Percentiles rank a stretch among this genome's conserved stretches.
Evolutionary conservation across 148 eudicot genomes (phyloP).

Genomic region (Gaultheria prostrata): DNA sequence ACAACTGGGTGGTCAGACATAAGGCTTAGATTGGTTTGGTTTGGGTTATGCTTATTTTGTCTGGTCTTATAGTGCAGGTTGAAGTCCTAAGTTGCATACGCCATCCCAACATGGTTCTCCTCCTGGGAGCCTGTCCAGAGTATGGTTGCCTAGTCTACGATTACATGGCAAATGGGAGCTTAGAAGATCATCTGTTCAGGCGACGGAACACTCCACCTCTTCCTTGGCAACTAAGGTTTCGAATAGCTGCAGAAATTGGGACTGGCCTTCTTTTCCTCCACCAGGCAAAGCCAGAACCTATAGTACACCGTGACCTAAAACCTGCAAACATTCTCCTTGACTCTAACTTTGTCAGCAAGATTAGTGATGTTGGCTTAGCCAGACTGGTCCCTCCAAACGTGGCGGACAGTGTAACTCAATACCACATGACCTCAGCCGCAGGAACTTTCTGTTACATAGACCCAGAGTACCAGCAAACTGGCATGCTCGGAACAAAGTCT

Average conservation of each 20-base stretch:
- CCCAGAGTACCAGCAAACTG: constrained; percentile 49
- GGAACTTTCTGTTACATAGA: constrained; percentile 50
- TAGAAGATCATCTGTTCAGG: constrained; percentile 38
- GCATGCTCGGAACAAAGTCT: constrained; percentile 41
- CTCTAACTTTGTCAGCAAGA: constrained; percentile 41
- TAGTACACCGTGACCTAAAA: constrained; percentile 44
- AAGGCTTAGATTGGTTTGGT: background rate
- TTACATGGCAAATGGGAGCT: constrained; percentile 46
- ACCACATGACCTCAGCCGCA: constrained; percentile 42
- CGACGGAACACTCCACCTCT: constrained; percentile 34
- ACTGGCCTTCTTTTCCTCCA: constrained; percentile 47
- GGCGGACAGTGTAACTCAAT: constrained; percentile 34
- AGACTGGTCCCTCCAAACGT: constrained; percentile 43
- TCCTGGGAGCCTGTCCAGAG: constrained; percentile 45
- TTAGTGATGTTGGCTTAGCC: constrained; percentile 45
- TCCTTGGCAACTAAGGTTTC: constrained; percentile 38
- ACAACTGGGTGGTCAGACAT: background rate
- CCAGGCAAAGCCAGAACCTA: constrained; percentile 42
- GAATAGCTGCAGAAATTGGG: constrained; percentile 38
- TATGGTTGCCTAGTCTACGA: constrained; percentile 47
- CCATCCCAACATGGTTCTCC: constrained; percentile 51
- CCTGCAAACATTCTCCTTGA: constrained; percentile 43
- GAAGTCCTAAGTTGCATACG: constrained; percentile 45
- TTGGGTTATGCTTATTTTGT: background rate
- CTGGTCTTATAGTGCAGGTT: constrained; percentile 22